phyloP scores from a whole-genome alignment of 148 eudicot species.

The Camellia lanceoleosa region DNA sequence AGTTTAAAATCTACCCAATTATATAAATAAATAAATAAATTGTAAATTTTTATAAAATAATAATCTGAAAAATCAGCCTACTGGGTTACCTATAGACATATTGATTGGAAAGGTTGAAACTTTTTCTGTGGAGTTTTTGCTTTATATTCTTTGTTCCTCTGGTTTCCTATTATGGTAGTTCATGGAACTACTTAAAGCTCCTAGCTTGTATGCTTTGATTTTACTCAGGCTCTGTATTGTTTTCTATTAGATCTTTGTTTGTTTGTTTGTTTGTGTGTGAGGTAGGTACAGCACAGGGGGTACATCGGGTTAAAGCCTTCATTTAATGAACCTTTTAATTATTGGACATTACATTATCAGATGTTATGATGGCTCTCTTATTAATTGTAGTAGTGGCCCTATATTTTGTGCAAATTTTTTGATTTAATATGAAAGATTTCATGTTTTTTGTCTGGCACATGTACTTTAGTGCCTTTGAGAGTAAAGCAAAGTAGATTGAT shows the following conservation, averaged over 20 bases:
- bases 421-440: background rate
- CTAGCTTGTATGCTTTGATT: background rate
- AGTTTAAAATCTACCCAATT: too few relatives aligned
- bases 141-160: background rate
- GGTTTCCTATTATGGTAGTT: background rate
- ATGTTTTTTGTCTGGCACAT: background rate
- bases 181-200: background rate
- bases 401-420: background rate
- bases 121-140: background rate
- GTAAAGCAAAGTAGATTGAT: background rate
- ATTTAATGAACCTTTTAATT: background rate
- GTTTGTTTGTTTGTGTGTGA: background rate
- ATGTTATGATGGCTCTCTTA: background rate
- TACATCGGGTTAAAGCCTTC: background rate
- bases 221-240: background rate
- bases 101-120: background rate
- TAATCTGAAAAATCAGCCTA: too few relatives aligned
- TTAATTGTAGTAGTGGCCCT: background rate
- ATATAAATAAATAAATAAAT: too few relatives aligned
- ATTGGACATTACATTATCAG: background rate
- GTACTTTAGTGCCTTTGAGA: background rate
- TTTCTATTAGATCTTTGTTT: background rate
- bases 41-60: too few relatives aligned
- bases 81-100: background rate
- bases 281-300: background rate